Conservation (phyloP, 768 basidiomycete genomes). For the Amanita muscaria region DNA sequence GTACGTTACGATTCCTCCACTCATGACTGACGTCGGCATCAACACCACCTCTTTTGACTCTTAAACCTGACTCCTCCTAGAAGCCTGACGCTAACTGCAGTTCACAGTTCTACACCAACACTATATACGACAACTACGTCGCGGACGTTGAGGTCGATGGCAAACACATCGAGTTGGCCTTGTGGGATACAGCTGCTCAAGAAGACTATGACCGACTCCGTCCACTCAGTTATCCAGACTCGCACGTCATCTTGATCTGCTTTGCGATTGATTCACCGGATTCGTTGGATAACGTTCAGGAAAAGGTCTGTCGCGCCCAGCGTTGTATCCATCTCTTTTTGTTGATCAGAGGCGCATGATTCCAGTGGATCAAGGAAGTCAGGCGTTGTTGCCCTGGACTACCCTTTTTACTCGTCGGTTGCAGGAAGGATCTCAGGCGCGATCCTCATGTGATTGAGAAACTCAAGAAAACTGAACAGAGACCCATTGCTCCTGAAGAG, state of each 20-base stretch:
- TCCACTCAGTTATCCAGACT: slow-evolving; percentile 96
- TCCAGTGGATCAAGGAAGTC: slow-evolving; percentile 96
- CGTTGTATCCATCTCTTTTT: slow-evolving; percentile 1
- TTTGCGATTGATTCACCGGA: slow-evolving; percentile 98
- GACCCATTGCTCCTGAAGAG: slow-evolving; percentile 92
- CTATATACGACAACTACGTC: slow-evolving; percentile 99
- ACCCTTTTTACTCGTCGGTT: slow-evolving; percentile 95
- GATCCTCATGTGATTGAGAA: slow-evolving; percentile 92
- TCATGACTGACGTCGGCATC: too few relatives aligned
- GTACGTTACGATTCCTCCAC: slow-evolving; percentile 29
- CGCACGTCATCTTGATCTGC: slow-evolving; percentile 99
- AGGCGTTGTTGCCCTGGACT: slow-evolving; percentile 94
- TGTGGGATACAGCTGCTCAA: slow-evolving; percentile 99
- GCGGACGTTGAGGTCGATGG: slow-evolving; percentile 98
- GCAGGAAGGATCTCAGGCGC: slow-evolving; percentile 97
- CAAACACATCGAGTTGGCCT: slow-evolving; percentile 94
- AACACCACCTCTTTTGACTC: too few relatives aligned
- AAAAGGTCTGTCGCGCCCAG: slow-evolving; percentile 64
- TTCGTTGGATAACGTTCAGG: slow-evolving; percentile 98
- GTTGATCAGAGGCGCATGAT: too few relatives aligned
- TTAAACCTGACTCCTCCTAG: slow-evolving; percentile 6
- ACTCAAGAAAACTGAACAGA: slow-evolving; percentile 87
- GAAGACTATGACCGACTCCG: slow-evolving; percentile 99
- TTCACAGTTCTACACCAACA: slow-evolving; percentile 91
- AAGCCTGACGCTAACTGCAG: too few relatives aligned